phyloP scores from a whole-genome alignment of 768 basidiomycete genomes.

The Roridomyces roridus region DNA sequence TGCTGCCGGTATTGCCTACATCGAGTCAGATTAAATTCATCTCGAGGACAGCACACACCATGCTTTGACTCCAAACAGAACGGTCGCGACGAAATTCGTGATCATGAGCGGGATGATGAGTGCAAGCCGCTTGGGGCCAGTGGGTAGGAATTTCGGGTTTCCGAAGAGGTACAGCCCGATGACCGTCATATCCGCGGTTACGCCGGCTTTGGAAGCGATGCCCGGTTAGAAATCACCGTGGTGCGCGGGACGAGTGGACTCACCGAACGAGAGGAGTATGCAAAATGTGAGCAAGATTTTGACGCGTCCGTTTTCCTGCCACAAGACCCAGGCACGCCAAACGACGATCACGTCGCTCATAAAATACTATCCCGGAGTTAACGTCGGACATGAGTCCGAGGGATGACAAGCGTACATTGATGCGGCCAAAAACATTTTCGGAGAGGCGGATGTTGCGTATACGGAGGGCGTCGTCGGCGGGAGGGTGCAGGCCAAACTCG shows the following conservation, averaged over 20 bases:
- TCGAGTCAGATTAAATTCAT: background rate
- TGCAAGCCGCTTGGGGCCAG: background rate
- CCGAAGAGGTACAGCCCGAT: slow-evolving; percentile 5
- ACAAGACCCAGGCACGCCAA: slow-evolving; percentile 30
- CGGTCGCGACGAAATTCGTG: slow-evolving; percentile 21
- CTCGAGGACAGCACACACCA: slow-evolving; percentile 4
- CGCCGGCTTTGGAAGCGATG: background rate
- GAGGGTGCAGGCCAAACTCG: background rate
- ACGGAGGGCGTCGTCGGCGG: background rate
- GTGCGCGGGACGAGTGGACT: no score
- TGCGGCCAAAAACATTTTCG: slow-evolving; percentile 11
- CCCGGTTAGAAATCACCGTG: no score
- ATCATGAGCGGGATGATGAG: slow-evolving; percentile 13
- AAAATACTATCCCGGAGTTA: slow-evolving; percentile 7
- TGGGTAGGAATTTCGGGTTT: background rate
- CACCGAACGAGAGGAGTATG: slow-evolving; percentile 19
- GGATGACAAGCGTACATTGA: background rate
- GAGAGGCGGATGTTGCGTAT: slow-evolving; percentile 9
- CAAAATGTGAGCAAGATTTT: slow-evolving; percentile 15
- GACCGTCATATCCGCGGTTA: slow-evolving; percentile 3
- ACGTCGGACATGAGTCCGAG: background rate
- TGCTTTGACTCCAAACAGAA: slow-evolving; percentile 16
- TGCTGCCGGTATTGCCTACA: slow-evolving; percentile 2
- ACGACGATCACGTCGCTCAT: slow-evolving; percentile 29
- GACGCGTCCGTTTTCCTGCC: slow-evolving; percentile 10